Evolutionary conservation across 495 filamentous ascomycete species (phyloP), one percentile per base, ranked within the genome.

Genomic region (Penicillium manginii): DNA sequence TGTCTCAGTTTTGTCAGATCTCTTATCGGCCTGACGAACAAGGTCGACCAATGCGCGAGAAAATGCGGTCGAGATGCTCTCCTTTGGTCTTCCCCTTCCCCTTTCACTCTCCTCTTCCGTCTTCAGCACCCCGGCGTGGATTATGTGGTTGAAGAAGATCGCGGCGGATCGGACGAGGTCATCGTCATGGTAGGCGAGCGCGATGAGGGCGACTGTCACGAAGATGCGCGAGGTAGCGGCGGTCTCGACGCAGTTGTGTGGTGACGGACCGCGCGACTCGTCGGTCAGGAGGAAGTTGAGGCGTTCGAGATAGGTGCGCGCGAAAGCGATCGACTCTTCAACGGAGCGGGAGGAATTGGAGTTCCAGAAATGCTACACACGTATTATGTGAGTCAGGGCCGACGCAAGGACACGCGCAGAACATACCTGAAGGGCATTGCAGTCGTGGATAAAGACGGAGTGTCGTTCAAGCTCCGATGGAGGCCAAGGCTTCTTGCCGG

Each of bases 241-340:
- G 73, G 91, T 96, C 62, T 85, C 77, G 45, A 97, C 87, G 74
- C 93, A 99, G 4, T 91, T 88, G 72, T 97, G 92, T 35, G 92
- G 92, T 33, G 89, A 83, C 9, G 91, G 89, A 23, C 90, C 87
- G 62, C 92, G 90, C 51, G 89, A 88, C 73, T 99, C 94, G 73
- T 97, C 92, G 70, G 85, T 87, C 45, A 98, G 83, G 58, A 96
- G 84, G 52, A 84, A 83, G 57, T 89, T 92, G 12, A 98, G 81
- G 39, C 80, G 83, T 62, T 88, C 81, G 52, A 91, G 81, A 67
- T 78, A 81, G 57, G 66, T 70, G 43, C 80, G 83, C 61, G 83
- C 78, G 59, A 78, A 75, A 31, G 76, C 74, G 7, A 78, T 78
- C 29, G 75, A 72, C 29, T 78, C 72, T 58, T 86, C 83, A 59